phyloP scores from a whole-genome alignment of 2,329 filamentous ascomycete genomes.

The Aspergillus sp. region DNA sequence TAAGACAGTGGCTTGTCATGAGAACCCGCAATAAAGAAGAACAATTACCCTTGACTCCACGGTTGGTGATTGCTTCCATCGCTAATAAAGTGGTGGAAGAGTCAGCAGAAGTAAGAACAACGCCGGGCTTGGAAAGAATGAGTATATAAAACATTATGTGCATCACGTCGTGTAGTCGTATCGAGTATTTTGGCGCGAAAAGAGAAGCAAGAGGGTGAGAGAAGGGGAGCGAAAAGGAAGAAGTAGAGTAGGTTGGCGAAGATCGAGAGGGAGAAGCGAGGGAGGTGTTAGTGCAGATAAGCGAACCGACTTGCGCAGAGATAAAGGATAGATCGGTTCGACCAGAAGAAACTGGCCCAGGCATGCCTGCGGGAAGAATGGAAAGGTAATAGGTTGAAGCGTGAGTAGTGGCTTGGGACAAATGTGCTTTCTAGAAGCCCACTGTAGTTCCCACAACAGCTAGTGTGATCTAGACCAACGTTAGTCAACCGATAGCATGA shows the following conservation, averaged over 20 bases:
- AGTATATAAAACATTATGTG: conserved; percentile 31
- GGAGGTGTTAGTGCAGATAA: conserved; percentile 12
- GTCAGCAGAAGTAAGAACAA: conserved; percentile 18
- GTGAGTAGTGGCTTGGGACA: not conserved
- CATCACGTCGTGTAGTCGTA: conserved; percentile 39
- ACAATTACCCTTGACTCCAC: conserved; percentile 19
- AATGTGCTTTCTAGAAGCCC: conserved; percentile 31
- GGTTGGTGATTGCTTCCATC: conserved; percentile 7
- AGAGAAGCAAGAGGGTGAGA: conserved; percentile 17
- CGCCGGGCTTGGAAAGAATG: conserved; percentile 17
- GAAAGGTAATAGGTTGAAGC: not conserved
- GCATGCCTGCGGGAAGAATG: conserved; percentile 14
- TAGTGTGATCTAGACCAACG: conserved; percentile 30
- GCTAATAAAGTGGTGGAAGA: conserved; percentile 8
- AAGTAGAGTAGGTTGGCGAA: not conserved
- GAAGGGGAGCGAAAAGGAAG: conserved; percentile 4
- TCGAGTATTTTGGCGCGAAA: conserved; percentile 29
- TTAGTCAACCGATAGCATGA: conserved; percentile 13
- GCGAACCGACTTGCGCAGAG: conserved; percentile 16
- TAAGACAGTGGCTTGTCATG: conserved; percentile 26
- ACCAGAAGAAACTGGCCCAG: conserved; percentile 8
- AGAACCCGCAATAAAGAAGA: conserved; percentile 19
- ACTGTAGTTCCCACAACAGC: conserved; percentile 39
- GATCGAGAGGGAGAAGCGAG: conserved; percentile 11
- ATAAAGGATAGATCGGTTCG: conserved; percentile 17